phyloP scores from a whole-genome alignment of 495 filamentous ascomycete genomes.

The Talaromyces thailandensis region DNA sequence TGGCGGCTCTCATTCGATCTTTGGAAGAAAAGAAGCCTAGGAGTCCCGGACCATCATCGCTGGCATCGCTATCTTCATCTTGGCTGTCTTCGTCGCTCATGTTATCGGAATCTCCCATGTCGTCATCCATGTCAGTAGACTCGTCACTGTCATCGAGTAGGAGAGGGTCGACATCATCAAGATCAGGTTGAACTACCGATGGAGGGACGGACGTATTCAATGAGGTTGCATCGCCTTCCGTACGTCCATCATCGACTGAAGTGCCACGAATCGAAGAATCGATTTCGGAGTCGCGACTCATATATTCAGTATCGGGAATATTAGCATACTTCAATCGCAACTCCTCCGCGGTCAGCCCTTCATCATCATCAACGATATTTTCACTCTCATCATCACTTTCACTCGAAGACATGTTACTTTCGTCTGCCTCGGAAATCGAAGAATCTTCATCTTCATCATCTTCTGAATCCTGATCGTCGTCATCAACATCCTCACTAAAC shows the following conservation, averaged over 20 bases:
- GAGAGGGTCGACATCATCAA: slow-evolving; percentile 60
- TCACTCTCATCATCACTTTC: slow-evolving; percentile 36
- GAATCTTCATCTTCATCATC: slow-evolving; percentile 40
- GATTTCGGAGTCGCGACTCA: not conserved
- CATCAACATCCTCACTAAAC: slow-evolving; percentile 9
- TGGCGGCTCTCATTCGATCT: slow-evolving; percentile 23
- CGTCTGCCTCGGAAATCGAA: slow-evolving; percentile 33
- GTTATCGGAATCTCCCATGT: slow-evolving; percentile 62
- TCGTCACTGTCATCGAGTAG: slow-evolving; percentile 69
- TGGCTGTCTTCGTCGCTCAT: slow-evolving; percentile 40
- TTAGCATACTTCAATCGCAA: slow-evolving; percentile 70
- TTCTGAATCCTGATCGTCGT: slow-evolving; percentile 25
- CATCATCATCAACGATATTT: slow-evolving; percentile 53
- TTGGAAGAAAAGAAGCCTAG: slow-evolving; percentile 57
- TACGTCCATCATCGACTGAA: slow-evolving; percentile 6
- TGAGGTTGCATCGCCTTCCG: slow-evolving; percentile 20
- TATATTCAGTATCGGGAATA: slow-evolving; percentile 31
- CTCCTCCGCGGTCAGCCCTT: slow-evolving; percentile 68
- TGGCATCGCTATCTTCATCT: slow-evolving; percentile 42
- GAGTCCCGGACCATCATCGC: slow-evolving; percentile 44
- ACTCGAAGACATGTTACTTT: slow-evolving; percentile 61
- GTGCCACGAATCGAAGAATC: not conserved
- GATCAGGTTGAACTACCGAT: slow-evolving; percentile 24
- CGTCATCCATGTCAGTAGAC: slow-evolving; percentile 84
- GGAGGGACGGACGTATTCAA: slow-evolving; percentile 14